Base-by-base conservation (phyloP, 106 monocot species). In the Apostasia ramifera region DNA sequence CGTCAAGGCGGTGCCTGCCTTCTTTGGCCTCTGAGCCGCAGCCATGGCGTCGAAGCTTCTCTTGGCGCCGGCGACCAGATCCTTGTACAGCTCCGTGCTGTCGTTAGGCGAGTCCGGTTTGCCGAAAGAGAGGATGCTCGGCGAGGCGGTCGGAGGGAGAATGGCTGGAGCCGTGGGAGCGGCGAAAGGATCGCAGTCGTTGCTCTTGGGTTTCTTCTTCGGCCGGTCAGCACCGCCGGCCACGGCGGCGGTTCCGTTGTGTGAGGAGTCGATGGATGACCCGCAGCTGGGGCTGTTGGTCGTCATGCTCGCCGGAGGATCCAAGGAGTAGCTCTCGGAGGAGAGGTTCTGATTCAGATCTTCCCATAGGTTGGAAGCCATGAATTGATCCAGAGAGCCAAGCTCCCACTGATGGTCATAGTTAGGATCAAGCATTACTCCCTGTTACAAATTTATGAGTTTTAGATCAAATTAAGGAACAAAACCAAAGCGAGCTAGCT, bases 81-180 rank as follows among this genome's bases (percentile, higher is more conserved):
- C 48, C 55, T 71, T 60, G 65, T 74, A 83, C 26, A 70, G 49
- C 38, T 66, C 63, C 7, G 65, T n/a, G 5, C 42, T 57, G 6
- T 73, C n/a, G 4, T 5, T 48, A 1, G 64, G 57, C 47, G 52
- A 41, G 4, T 67, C 61, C 53, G 43, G 75, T 12, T 73, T 76
- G 13, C 82, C 79, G 67, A 85, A 88, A 1, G 82, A 82, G 40
- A 85, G 78, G 48, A 80, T 77, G 44, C 66, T 82, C 2, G 78
- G 67, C 37, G 78, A 79, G 10, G 75, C 70, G 13, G 80, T 39
- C 5, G 47, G 58, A 10, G 67, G 45, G 4, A 55, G 44, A 3
- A 13, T 39, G 15, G 40, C 46, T 40, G 71, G 57, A 50, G 26
- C 55, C 40, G 60, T 66, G 44, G 68, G 65, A 42, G 76, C 66